Evolutionary conservation across 306 rosid species (phyloP), one percentile per base, ranked within the genome.

Genomic region (Cicer chorassanicum): DNA sequence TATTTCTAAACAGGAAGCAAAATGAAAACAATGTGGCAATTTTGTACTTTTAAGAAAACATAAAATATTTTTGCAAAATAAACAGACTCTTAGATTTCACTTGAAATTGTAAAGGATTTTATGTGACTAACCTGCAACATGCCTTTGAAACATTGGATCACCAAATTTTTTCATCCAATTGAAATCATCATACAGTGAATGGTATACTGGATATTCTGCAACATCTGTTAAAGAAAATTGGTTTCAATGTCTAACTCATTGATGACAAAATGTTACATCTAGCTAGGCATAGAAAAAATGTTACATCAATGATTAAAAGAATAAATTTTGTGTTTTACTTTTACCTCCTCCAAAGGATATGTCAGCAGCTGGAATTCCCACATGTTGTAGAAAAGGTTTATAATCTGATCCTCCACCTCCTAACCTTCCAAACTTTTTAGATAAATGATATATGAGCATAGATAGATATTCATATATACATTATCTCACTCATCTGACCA

Each of bases 151-250:
- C 82, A 79, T 74, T 38, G 93, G 93, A 84, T 91, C 92, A 2
- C 93, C 97, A 49, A 84, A 91, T 19, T 87, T 91, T 80, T 86
- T 48, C 97, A 89, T 87, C 97, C 93, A 91, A 68, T 75, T 41
- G 40, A 85, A 91, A 83, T 88, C 92, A 84, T 91, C 92, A 60
- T 88, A 91, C 78, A 84, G 78, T 60, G 97, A 89, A 73, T 91
- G 97, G 82, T 91, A 89, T 13, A 89, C 88, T 0, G 91, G 89
- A 65, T 79, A 89, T 48, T 77, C 88, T 86, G 89, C 82, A 82
- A 40, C 13, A 59, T 34, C 66, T 39, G 15, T 1, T 21, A n/a
- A 16, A 70, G 4, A 50, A 62, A 41, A 3, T 13, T 12, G 40
- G 24, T 61, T 55, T 48, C 29, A 21, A 14, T 56, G 40, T 57